These are phyloP conservation scores for Zasmidium angulare DNA, from an alignment of 2,329 filamentous ascomycete genomes.

Conservation along the genomic window DNA sequence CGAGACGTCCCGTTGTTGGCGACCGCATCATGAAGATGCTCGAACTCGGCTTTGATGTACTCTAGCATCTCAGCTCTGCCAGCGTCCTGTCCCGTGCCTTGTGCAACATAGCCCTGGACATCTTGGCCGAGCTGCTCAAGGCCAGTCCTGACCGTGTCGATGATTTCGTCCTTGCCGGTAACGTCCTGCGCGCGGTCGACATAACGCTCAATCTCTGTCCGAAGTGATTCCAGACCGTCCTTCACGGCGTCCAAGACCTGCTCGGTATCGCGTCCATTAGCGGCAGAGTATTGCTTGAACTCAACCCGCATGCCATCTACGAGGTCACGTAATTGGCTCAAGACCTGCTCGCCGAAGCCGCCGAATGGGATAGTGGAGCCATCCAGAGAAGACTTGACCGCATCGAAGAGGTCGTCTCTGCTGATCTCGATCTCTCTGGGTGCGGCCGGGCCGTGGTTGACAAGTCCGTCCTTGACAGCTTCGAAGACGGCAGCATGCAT, in stretches of 20 bases:
- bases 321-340: conserved; percentile 59
- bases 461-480: conserved; percentile 60
- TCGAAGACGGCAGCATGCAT: conserved; percentile 57
- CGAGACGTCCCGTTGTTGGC: conserved; percentile 38
- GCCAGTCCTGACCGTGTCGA: conserved; percentile 65
- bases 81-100: conserved; percentile 44
- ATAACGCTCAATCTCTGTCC: conserved; percentile 77
- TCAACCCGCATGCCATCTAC: conserved; percentile 62
- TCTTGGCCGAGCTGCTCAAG: conserved; percentile 65
- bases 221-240: conserved; percentile 79
- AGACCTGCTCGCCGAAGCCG: conserved; percentile 58
- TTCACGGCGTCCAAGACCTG: conserved; percentile 85
- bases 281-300: conserved; percentile 76
- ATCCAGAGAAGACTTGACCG: conserved; percentile 58
- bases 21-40: conserved; percentile 60
- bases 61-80: conserved; percentile 48
- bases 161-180: conserved; percentile 73
- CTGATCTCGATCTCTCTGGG: conserved; percentile 48
- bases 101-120: conserved; percentile 53
- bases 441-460: conserved; percentile 43
- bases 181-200: conserved; percentile 70
- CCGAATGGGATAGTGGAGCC: conserved; percentile 53
- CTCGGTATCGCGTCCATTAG: conserved; percentile 78
- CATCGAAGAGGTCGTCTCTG: conserved; percentile 57
- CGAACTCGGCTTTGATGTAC: conserved; percentile 58